Conservation (phyloP, 1,139 yeast genomes). For the Yamadazyma kanchanaburiensis region DNA sequence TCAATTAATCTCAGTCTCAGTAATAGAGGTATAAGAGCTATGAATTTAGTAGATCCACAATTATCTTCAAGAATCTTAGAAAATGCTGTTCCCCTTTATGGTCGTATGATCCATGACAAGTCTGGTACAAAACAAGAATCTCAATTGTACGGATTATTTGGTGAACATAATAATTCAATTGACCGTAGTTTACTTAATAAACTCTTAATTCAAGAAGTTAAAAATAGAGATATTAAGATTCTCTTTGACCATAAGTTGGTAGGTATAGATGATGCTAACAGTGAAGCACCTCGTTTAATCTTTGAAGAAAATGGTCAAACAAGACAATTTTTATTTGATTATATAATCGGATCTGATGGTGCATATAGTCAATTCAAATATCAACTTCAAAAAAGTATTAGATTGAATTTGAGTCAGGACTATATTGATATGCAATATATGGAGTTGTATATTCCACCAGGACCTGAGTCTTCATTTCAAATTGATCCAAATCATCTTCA, state of each 20-base stretch:
- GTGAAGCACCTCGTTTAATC: constrained; percentile 21
- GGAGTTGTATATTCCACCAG: constrained; percentile 74
- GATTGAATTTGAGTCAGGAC: constrained; percentile 73
- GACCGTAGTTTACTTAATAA: constrained; percentile 72
- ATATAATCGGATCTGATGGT: constrained; percentile 84
- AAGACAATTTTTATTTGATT: constrained; percentile 42
- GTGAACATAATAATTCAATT: constrained; percentile 82
- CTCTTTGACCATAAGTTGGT: constrained; percentile 59
- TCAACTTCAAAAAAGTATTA: constrained; percentile 61
- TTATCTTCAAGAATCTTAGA: constrained; percentile 56
- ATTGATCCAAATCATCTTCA: constrained; percentile 79
- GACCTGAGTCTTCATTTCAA: constrained; percentile 27
- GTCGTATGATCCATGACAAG: constrained; percentile 81
- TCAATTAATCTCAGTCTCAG: constrained; percentile 89
- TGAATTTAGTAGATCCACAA: constrained; percentile 56
- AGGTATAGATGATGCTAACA: constrained; percentile 22
- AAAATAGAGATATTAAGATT: constrained; percentile 38
- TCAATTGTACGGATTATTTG: constrained; percentile 78
- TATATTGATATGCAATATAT: constrained; percentile 83
- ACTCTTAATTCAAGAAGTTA: constrained; percentile 60
- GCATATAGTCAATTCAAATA: constrained; percentile 73
- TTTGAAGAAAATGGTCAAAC: constrained; percentile 14
- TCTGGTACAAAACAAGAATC: constrained; percentile 60
- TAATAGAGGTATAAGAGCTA: constrained; percentile 73
- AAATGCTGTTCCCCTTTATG: constrained; percentile 78